Evolutionary conservation across 176 grass and related monocot species (phyloP).

Genomic region (Stipa capillata): DNA sequence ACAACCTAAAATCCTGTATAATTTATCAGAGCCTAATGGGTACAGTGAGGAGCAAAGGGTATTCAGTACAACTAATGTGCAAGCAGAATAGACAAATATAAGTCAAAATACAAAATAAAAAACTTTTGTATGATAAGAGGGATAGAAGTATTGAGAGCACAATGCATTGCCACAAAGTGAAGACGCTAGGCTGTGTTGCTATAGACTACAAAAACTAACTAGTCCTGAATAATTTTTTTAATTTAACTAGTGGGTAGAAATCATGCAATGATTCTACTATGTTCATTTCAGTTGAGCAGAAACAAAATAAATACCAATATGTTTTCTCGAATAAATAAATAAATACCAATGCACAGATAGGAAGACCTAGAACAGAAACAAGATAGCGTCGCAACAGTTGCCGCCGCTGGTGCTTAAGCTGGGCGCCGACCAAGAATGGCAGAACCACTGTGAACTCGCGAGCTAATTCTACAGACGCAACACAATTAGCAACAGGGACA

Average conservation of each 20-base stretch:
- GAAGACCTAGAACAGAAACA: background rate
- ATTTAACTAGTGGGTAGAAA: background rate
- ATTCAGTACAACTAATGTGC: background rate
- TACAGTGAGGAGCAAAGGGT: background rate
- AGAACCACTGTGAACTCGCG: background rate
- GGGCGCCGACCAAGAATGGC: background rate
- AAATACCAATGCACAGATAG: background rate
- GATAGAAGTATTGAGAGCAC: background rate
- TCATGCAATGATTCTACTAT: background rate
- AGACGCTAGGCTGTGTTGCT: background rate
- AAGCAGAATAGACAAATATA: background rate
- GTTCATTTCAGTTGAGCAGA: background rate
- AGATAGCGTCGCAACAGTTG: background rate
- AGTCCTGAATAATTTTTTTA: background rate
- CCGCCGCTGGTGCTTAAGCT: background rate
- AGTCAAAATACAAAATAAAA: background rate
- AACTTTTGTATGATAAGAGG: background rate
- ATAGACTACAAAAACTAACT: background rate
- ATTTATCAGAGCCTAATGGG: background rate
- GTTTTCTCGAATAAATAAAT: too few relatives aligned
- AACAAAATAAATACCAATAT: too few relatives aligned
- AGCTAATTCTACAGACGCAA: background rate
- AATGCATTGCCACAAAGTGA: background rate
- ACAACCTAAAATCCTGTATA: background rate
- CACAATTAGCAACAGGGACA: background rate